Conservation (phyloP, 352 stramenopile species). For the Pythium brassicae region DNA sequence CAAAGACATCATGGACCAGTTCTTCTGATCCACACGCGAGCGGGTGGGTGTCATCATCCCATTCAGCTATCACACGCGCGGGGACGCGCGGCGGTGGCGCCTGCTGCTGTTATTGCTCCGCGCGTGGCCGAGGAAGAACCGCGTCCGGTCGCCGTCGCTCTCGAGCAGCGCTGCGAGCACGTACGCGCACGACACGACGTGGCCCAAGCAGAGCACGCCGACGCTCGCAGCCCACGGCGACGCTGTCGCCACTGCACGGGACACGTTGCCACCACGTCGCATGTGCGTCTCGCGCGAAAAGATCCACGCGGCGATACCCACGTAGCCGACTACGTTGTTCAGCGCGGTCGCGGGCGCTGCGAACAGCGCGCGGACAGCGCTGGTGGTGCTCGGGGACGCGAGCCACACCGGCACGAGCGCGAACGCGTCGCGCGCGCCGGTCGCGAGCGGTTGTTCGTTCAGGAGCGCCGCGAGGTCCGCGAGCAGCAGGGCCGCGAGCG, state of each 20-base stretch:
- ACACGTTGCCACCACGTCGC: not conserved
- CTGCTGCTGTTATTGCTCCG: no score
- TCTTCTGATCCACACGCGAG: slow-evolving; percentile 36
- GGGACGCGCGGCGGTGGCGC: slow-evolving; percentile 14
- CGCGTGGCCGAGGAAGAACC: slow-evolving; percentile 62
- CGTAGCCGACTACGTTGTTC: slow-evolving; percentile 48
- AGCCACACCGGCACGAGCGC: slow-evolving; percentile 11
- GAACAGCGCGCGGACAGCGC: not conserved
- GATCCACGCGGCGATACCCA: slow-evolving; percentile 50
- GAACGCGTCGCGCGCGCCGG: slow-evolving; percentile 23
- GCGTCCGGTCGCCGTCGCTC: slow-evolving; percentile 54
- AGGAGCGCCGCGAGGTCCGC: slow-evolving; percentile 53
- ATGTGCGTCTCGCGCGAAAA: slow-evolving; percentile 32
- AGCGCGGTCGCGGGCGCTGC: slow-evolving; percentile 19
- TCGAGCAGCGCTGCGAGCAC: slow-evolving; percentile 65
- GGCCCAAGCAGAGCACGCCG: slow-evolving; percentile 41
- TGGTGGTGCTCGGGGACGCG: not conserved
- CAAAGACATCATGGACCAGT: slow-evolving; percentile 78
- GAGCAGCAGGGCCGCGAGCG: slow-evolving; percentile 46
- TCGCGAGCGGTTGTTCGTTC: slow-evolving; percentile 7
- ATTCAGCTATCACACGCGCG: slow-evolving; percentile 20
- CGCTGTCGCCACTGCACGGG: not conserved
- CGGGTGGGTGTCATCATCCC: no score
- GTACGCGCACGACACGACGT: slow-evolving; percentile 62
- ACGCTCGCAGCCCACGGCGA: slow-evolving; percentile 14